Evolutionary conservation across 441 rosid species (phyloP), one percentile per base, ranked within the genome.

Genomic region (Aquilaria agallochum): DNA sequence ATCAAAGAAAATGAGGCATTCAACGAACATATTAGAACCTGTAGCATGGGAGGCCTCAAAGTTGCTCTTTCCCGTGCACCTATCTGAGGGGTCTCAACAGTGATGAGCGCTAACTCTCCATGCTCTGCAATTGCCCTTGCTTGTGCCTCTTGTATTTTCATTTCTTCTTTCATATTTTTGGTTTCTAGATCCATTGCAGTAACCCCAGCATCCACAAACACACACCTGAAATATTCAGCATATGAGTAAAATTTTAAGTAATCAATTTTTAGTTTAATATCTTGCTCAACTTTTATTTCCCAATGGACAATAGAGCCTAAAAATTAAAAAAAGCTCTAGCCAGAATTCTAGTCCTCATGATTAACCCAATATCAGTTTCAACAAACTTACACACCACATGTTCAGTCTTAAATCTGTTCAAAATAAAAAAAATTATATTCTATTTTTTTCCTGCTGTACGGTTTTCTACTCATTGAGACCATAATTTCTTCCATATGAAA

Each of bases 141-240:
- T 63, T 89, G 96, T 27, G 80, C 94, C 73, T 94, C 97, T 78
- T 79, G 88, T 75, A 88, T 63, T 84, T 88, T 92, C 81, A 85
- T 76, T 72, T 92, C 99, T 75, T 92, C 99, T 71, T 92, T 95
- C 89, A 75, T 86, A 73, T 72, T 92, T 77, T 74, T 83, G 36
- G 93, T 89, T 84, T 92, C 99, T 65, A 92, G 59, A 75, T 95
- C 99, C 64, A 92, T 79, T 52, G 88, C 87, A 50, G 98, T 80
- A 73, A 95, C 88, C 70, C 99, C 99, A 61, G 95, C 96, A 72
- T 95, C 98, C 62, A 95, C 98, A 78, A 89, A 95, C 55, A 95
- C 97, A 79, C 97, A 89, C 76, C 99, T 92, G 81, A 59, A 80
- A 59, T 74, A 53, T 13, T 56, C 60, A 54, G 56, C 44, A 75